Percentiles rank a stretch among this genome's conserved stretches.
phyloP scores from a whole-genome alignment of 345 rosid species.

The Psidium friedrichsthalianum region DNA sequence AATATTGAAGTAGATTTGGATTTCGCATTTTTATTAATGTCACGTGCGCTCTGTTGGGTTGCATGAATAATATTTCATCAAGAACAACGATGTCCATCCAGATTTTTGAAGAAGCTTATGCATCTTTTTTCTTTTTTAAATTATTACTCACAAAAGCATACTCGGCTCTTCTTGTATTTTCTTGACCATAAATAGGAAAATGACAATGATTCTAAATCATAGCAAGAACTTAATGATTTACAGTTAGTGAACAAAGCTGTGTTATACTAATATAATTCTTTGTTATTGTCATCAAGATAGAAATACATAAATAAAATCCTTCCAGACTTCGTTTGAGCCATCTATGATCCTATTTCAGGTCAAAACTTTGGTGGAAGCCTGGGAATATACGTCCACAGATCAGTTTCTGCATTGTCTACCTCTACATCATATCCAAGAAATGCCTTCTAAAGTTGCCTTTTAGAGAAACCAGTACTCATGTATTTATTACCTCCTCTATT shows the following conservation, averaged over 20 bases:
- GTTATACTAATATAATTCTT: neutral
- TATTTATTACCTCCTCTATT: neutral
- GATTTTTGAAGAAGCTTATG: neutral
- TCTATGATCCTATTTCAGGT: slow-evolving; percentile 43
- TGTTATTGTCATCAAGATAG: neutral
- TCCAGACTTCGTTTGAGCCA: neutral
- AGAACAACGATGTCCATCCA: neutral
- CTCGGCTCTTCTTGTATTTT: neutral
- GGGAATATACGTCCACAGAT: slow-evolving; percentile 85
- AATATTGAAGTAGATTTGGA: neutral
- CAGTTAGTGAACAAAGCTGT: neutral
- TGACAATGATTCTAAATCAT: neutral
- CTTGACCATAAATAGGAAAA: neutral
- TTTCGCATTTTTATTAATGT: neutral
- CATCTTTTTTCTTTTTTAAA: neutral
- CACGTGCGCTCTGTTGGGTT: neutral
- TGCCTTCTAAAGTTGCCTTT: neutral
- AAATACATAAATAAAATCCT: neutral
- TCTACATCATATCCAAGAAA: slow-evolving; percentile 71
- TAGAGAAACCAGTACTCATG: neutral
- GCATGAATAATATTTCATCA: neutral
- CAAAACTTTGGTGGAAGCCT: slow-evolving; percentile 67
- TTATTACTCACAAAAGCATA: neutral
- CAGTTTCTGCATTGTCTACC: slow-evolving; percentile 89
- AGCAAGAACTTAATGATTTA: neutral